phyloP scores from a whole-genome alignment of 805 yeast genomes.

The Yamadazyma olivae region DNA sequence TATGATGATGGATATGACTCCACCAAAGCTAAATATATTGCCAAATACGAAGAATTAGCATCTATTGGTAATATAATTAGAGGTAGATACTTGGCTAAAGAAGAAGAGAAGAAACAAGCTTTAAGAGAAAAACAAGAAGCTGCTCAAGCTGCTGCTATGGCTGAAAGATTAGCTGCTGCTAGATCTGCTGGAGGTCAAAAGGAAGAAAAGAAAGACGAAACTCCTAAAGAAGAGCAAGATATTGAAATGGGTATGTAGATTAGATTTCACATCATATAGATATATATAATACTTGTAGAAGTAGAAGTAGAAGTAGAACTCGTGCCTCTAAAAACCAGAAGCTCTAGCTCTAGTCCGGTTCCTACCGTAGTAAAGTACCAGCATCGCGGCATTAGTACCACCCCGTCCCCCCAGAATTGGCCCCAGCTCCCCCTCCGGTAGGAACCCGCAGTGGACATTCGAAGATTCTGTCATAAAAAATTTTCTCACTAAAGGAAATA shows the following conservation, averaged over 20 bases:
- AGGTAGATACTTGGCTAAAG: constrained; percentile 91
- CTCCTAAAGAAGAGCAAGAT: constrained; percentile 25
- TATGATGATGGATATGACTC: constrained; percentile 97
- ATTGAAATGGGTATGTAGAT: constrained; percentile 39
- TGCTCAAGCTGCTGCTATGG: constrained; percentile 74
- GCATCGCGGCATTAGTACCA: background rate
- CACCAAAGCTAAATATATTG: constrained; percentile 93
- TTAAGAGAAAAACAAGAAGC: constrained; percentile 85
- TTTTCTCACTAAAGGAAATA: too few relatives aligned
- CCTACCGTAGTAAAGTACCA: background rate
- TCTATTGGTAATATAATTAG: constrained; percentile 90
- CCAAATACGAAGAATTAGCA: constrained; percentile 96
- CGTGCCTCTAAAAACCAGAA: too few relatives aligned
- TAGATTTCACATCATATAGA: too few relatives aligned
- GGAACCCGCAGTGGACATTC: too few relatives aligned
- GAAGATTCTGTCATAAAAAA: too few relatives aligned
- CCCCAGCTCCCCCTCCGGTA: too few relatives aligned
- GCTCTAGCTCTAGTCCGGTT: background rate
- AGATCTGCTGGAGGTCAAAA: constrained; percentile 42
- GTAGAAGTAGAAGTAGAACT: too few relatives aligned
- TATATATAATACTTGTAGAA: too few relatives aligned
- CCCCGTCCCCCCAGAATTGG: too few relatives aligned
- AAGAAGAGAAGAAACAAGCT: constrained; percentile 93
- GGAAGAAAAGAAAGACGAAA: constrained; percentile 20
- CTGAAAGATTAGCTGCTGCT: constrained; percentile 78